A percentile compares a stretch with the other conserved stretches of the same genome.
These are phyloP conservation scores for Phytophthora rubi DNA, from an alignment of 352 stramenopile species.

Conservation along the genomic window DNA sequence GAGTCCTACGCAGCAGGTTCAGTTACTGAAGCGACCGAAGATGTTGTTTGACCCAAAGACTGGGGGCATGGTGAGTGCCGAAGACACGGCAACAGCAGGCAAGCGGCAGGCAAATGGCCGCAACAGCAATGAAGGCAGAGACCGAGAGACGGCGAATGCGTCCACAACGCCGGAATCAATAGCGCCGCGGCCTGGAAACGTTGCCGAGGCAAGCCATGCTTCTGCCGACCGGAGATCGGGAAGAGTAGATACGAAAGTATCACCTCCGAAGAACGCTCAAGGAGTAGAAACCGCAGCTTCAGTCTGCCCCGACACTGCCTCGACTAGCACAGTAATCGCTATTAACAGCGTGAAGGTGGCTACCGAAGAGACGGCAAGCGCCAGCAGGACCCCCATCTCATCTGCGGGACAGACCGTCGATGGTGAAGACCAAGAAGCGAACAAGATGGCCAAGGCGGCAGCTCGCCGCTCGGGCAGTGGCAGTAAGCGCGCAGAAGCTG, in stretches of 20 bases:
- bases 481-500: neutral
- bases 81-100: slow-evolving; percentile 21
- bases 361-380: slow-evolving; percentile 1
- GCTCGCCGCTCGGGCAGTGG: neutral
- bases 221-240: too few species aligned
- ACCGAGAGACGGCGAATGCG: neutral
- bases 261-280: neutral
- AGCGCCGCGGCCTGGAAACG: neutral
- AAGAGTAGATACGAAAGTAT: neutral
- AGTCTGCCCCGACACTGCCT: neutral
- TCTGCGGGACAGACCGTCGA: neutral
- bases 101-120: slow-evolving; percentile 21
- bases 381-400: neutral
- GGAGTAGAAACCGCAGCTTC: neutral
- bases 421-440: neutral
- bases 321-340: slow-evolving; percentile 3
- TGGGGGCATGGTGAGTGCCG: slow-evolving; percentile 57
- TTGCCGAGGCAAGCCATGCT: slow-evolving; percentile 2
- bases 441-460: neutral
- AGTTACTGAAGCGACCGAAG: slow-evolving; percentile 68
- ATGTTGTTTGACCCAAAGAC: slow-evolving; percentile 83
- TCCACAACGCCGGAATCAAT: neutral
- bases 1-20: slow-evolving; percentile 37
- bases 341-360: slow-evolving; percentile 5
- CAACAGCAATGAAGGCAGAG: slow-evolving; percentile 2